Base-by-base conservation (phyloP, 2,329 filamentous ascomycete species). In the Fusarium sacchari region DNA sequence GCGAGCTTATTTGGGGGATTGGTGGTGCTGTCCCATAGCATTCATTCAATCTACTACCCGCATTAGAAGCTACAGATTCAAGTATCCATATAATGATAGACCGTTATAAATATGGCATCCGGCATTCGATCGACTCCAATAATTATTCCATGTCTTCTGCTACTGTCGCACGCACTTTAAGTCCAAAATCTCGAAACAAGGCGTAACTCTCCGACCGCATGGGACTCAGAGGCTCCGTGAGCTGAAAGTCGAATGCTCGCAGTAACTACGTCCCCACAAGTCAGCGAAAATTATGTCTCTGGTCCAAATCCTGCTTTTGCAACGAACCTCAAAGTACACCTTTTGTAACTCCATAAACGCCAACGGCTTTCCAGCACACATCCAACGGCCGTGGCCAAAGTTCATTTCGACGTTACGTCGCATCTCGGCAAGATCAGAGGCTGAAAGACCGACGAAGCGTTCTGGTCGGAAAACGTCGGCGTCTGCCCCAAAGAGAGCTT, bases 251-350 rank as follows among this genome's bases (percentile, higher is more conserved):
- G 11, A 66, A 66, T 1, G 24, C 47, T 3, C 60, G 28, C 1
- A 66, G 13, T 3, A 66, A n/a, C 63, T 65, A 3, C 15, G 2
- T 4, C n/a, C 4, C 2, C 6, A 1, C 1, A 30, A 10, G 17
- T 66, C 5, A 66, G 63, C 20, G 17, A 6, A 14, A 3, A 28
- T 15, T 4, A 5, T 3, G 6, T 6, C 0, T 13, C 2, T 2
- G 4, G 4, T 1, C 20, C 7, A 24, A 4, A 3, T 1, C 15
- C 3, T 15, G 4, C 1, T 0, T 0, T 6, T 3, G 5, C 0
- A 8, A 17, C 62, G 15, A 8, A 66, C 60, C 60, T 66, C 63
- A 0, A 66, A 66, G 4, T 49, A 66, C 3, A 58, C 60, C 5
- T 66, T 66, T 2, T 66, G 49, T 0, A 66, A 4, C 13, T 65